These are phyloP conservation scores for Apium graveolens DNA, from an alignment of 129 eudicot species.

Conservation along the genomic window DNA sequence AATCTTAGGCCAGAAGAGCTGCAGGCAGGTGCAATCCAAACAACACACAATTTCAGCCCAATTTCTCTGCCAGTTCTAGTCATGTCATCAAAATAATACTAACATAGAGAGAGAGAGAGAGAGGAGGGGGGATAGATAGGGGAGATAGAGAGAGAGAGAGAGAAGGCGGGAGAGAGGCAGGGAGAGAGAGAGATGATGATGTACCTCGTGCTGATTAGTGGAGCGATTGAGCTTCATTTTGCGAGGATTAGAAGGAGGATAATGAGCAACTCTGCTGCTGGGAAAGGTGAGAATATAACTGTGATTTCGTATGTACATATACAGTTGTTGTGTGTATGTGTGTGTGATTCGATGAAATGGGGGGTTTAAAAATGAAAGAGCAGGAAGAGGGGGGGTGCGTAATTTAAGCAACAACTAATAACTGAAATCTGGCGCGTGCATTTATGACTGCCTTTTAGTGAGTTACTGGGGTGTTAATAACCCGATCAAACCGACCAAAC, in stretches of 20 bases:
- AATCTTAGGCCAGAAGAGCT: slow-evolving; percentile 68
- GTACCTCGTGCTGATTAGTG: neutral
- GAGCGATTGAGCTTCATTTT: slow-evolving; percentile 8
- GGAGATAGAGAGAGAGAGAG: neutral
- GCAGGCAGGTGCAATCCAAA: slow-evolving; percentile 62
- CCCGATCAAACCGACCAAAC: no score
- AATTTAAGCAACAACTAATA: neutral
- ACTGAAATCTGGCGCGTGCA: neutral
- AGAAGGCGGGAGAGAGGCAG: neutral
- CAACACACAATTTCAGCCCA: slow-evolving; percentile 68
- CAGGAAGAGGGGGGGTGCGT: neutral
- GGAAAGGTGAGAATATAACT: neutral
- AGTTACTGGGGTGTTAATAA: no score
- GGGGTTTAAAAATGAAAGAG: neutral
- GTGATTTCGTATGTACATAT: neutral
- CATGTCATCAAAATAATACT: neutral
- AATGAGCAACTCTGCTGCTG: slow-evolving; percentile 1
- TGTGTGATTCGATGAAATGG: neutral
- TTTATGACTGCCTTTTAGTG: no score
- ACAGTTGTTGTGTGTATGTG: neutral
- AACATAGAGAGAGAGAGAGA: no score
- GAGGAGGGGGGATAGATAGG: neutral
- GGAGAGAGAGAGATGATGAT: neutral
- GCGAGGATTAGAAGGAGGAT: neutral
- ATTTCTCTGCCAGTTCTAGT: slow-evolving; percentile 48